Evolutionary conservation across 768 basidiomycete species (phyloP).

Genomic region (Roridomyces roridus): DNA sequence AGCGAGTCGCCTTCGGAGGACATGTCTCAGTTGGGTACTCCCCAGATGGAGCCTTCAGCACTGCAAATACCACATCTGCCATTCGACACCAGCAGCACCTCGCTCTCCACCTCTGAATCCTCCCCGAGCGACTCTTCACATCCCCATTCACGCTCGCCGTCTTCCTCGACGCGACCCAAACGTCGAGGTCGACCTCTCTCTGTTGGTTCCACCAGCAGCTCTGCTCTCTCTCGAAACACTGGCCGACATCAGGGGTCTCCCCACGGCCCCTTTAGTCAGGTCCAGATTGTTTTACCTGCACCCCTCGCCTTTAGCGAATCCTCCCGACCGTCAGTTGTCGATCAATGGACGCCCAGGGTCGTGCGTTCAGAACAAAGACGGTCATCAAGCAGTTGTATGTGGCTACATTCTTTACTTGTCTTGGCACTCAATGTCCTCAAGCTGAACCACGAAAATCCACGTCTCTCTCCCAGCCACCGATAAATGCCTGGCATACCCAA

Average conservation of each 20-base stretch:
- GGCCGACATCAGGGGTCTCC: constrained; percentile 55
- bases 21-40: constrained; percentile 9
- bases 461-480: constrained; percentile 6
- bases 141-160: constrained; percentile 2
- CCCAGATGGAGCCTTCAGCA: constrained; percentile 20
- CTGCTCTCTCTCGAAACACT: constrained; percentile 35
- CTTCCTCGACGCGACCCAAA: constrained; percentile 21
- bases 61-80: constrained; percentile 29
- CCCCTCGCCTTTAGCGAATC: constrained; percentile 56
- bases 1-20: constrained; percentile 25
- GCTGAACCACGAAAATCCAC: constrained; percentile 16
- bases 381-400: constrained; percentile 11
- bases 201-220: constrained; percentile 41
- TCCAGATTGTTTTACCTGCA: constrained; percentile 72
- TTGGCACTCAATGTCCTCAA: neutral
- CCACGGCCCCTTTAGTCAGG: constrained; percentile 62
- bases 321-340: constrained; percentile 33
- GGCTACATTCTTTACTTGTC: neutral
- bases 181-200: constrained; percentile 43
- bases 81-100: constrained; percentile 19
- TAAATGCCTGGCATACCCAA: neutral
- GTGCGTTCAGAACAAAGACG: constrained; percentile 18
- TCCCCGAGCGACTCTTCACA: constrained; percentile 16
- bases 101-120: constrained; percentile 3
- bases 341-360: constrained; percentile 41